These are phyloP conservation scores for Parascedosporium putredinis DNA, from an alignment of 2,329 filamentous ascomycete genomes.

Conservation along the genomic window DNA sequence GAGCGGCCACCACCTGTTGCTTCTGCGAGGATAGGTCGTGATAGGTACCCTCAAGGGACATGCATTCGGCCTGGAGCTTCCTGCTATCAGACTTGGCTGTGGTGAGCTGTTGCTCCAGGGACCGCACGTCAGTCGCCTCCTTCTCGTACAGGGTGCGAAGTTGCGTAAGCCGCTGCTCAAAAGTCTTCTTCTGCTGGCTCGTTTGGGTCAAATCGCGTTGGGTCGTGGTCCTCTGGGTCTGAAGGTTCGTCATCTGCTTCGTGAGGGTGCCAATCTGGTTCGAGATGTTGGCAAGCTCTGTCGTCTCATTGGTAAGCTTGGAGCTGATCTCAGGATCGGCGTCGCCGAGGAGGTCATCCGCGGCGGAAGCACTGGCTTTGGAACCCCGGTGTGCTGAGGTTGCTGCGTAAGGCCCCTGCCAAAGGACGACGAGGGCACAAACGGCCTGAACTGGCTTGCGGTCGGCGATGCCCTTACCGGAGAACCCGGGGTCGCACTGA, in stretches of 20 bases:
- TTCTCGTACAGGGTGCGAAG: constrained; percentile 85
- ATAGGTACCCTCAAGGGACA: constrained; percentile 69
- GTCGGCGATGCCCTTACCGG: constrained; percentile 38
- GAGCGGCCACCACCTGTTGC: constrained; percentile 58
- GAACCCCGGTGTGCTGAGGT: constrained; percentile 62
- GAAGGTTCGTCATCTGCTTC: constrained; percentile 89
- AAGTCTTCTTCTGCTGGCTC: constrained; percentile 80
- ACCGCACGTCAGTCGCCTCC: constrained; percentile 77
- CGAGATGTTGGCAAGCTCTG: constrained; percentile 88
- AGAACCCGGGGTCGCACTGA: constrained; percentile 36
- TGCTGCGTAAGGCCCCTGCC: constrained; percentile 60
- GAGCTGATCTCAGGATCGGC: constrained; percentile 81
- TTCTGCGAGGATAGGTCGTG: constrained; percentile 78
- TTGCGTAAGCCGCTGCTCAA: constrained; percentile 79
- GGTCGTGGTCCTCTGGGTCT: constrained; percentile 65
- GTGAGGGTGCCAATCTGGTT: constrained; percentile 88
- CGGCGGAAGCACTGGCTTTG: constrained; percentile 29
- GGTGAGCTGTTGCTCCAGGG: constrained; percentile 72
- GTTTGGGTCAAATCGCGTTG: constrained; percentile 77
- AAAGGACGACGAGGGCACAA: constrained; percentile 85
- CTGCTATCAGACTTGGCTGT: constrained; percentile 69
- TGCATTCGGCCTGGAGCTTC: constrained; percentile 75
- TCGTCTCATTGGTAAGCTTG: constrained; percentile 78
- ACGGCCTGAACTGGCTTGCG: constrained; percentile 66
- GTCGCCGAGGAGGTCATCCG: constrained; percentile 85